Evolutionary conservation across 2,329 filamentous ascomycete genomes (phyloP).

Genomic region (Trichoderma sp.): DNA sequence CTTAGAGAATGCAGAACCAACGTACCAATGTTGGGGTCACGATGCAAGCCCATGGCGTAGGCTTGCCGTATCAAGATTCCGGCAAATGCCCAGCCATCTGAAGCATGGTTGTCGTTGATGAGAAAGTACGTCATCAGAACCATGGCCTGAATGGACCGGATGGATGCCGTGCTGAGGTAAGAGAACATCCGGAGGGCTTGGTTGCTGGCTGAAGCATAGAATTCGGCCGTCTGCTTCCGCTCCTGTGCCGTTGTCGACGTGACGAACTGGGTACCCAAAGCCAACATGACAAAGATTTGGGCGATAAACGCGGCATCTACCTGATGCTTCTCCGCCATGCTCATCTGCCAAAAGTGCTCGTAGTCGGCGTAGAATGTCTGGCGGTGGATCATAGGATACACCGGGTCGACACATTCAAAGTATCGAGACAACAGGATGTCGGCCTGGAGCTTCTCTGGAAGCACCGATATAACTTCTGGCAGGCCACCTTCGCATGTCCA

Average conservation of each 20-base stretch:
- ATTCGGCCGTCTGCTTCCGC: slow-evolving; percentile 75
- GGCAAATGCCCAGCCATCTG: slow-evolving; percentile 80
- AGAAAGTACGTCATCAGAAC: slow-evolving; percentile 79
- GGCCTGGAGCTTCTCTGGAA: slow-evolving; percentile 75
- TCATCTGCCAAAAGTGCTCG: slow-evolving; percentile 72
- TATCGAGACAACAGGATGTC: slow-evolving; percentile 68
- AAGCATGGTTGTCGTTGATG: slow-evolving; percentile 84
- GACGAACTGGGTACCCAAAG: slow-evolving; percentile 78
- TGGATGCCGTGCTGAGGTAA: slow-evolving; percentile 73
- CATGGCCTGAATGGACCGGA: slow-evolving; percentile 77
- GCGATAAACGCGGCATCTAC: slow-evolving; percentile 71
- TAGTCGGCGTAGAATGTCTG: slow-evolving; percentile 78
- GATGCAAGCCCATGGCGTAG: slow-evolving; percentile 79
- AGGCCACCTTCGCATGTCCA: slow-evolving; percentile 80
- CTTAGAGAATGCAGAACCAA: not conserved
- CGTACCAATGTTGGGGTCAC: slow-evolving; percentile 72
- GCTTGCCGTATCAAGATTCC: slow-evolving; percentile 76
- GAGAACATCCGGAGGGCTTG: slow-evolving; percentile 75
- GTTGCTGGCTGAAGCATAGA: slow-evolving; percentile 78
- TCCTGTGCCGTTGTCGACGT: slow-evolving; percentile 60
- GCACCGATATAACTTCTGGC: slow-evolving; percentile 71
- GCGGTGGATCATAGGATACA: slow-evolving; percentile 79
- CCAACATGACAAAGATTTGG: slow-evolving; percentile 75
- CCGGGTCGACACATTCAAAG: slow-evolving; percentile 73
- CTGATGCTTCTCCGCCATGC: slow-evolving; percentile 57